These are phyloP conservation scores for Lactarius sanguifluus DNA, from an alignment of 768 basidiomycete species.

Conservation along the genomic window DNA sequence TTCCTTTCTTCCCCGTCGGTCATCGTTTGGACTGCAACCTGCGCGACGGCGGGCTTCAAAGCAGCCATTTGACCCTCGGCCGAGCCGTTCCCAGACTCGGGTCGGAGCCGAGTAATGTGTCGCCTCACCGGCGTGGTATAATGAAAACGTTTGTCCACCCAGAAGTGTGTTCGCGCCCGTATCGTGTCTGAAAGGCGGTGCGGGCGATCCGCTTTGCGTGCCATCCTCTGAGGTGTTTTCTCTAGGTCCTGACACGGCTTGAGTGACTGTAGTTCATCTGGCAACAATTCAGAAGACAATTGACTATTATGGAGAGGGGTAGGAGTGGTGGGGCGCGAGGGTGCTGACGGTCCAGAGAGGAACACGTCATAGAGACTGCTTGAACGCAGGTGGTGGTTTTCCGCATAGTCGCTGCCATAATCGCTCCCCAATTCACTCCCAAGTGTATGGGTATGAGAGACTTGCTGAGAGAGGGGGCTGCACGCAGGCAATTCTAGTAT, in stretches of 20 bases:
- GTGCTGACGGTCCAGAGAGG: constrained; percentile 28
- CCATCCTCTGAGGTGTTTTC: constrained; percentile 27
- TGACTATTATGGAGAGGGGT: constrained; percentile 13
- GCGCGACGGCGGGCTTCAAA: constrained; percentile 10
- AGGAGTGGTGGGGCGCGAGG: constrained; percentile 31
- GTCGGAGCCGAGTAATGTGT: background rate
- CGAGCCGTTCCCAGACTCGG: background rate
- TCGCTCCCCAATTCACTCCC: constrained; percentile 60
- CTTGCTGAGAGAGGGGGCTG: constrained; percentile 10
- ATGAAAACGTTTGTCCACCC: constrained; percentile 57
- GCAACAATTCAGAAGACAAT: constrained; percentile 22
- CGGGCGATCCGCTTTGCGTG: constrained; percentile 29
- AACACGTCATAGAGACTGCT: constrained; percentile 56
- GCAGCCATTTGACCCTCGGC: background rate
- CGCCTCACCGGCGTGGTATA: constrained; percentile 31
- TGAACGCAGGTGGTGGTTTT: constrained; percentile 49
- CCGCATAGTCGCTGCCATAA: constrained; percentile 46
- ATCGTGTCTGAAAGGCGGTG: constrained; percentile 49
- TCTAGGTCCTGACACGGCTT: constrained; percentile 20
- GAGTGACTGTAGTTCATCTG: constrained; percentile 29
- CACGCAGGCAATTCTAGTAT: constrained; percentile 22
- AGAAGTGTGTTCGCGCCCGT: constrained; percentile 56
- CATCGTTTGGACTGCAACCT: constrained; percentile 17
- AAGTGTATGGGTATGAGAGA: constrained; percentile 41
- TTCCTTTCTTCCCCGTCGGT: background rate